Evolutionary conservation across 345 rosid genomes (phyloP), one percentile per base, ranked within the genome.

Genomic region (Hibiscus syriacus): DNA sequence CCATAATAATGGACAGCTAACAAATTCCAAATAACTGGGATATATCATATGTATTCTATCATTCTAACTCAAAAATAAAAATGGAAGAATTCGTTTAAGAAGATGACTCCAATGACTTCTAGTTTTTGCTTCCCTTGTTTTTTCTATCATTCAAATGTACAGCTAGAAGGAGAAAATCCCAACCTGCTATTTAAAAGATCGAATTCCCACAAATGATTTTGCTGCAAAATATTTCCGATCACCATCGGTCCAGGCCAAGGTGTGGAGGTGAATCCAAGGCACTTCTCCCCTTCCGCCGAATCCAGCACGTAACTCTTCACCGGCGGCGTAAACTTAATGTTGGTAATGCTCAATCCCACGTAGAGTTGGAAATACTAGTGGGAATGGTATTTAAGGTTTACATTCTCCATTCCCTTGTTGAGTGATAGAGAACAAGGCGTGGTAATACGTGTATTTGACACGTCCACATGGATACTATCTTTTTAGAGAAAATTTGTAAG

Each of bases 151-250:
- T 64, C 25, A 26, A 26, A 45, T 46, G 13, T 54, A 69, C 94
- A 88, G 27, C 84, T 66, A 14, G 94, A 86, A 34, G 91, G 84
- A 71, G 79, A 77, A 73, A 82, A 88, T 17, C 84, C 85, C 73
- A 88, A 58, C 66, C 49, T 75, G 9, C 69, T 26, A 1, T 71
- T 67, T 11, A 3, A 41, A 5, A 83, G 70, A 70, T 86, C 79
- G 60, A 78, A 86, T 74, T 80, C 83, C 94, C 94, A 88, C 66
- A 88, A 62, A 74, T 81, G 72, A 55, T 86, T 88, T 59, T 88
- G 94, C 74, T 88, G 95, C 86, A 80, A 71, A 22, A 86, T 81
- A 46, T 86, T 86, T 10, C 90, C 87, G 4, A 83, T 67, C 1
- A 78, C 69, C 22, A 72, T 62, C 13, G 61, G 10, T 19, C 81